These are phyloP conservation scores for Acanthochlamys bracteata DNA, from an alignment of 106 monocot genomes.

Conservation along the genomic window DNA sequence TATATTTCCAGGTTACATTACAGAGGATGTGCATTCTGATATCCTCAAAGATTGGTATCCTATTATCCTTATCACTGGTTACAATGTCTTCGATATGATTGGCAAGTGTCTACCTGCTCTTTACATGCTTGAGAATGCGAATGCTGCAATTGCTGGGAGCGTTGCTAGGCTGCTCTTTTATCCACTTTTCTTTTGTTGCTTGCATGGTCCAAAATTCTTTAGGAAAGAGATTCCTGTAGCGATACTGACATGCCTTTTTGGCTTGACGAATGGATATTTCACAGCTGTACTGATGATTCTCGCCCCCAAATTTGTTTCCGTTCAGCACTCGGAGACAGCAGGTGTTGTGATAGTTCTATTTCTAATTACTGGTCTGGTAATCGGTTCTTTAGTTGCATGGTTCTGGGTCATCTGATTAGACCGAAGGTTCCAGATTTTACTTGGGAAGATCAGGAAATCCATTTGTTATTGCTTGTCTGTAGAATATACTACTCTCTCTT, in stretches of 20 bases:
- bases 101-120: slow-evolving; percentile 9
- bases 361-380: slow-evolving; percentile 1
- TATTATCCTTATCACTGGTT: slow-evolving; percentile 8
- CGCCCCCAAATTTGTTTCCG: slow-evolving; percentile 5
- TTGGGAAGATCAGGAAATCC: no score
- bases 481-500: no score
- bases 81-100: slow-evolving; percentile 11
- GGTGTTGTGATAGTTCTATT: slow-evolving; percentile 9
- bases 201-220: slow-evolving; percentile 7
- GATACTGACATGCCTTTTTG: slow-evolving; percentile 7
- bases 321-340: slow-evolving; percentile 10
- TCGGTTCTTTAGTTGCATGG: slow-evolving; percentile 8
- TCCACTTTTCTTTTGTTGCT: slow-evolving; percentile 11
- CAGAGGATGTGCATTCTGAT: slow-evolving; percentile 13
- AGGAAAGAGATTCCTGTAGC: slow-evolving; percentile 7
- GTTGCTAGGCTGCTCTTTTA: slow-evolving; percentile 11
- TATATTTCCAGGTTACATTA: slow-evolving; percentile 14
- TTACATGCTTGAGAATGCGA: slow-evolving; percentile 8
- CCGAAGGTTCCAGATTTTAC: background rate
- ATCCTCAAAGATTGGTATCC: slow-evolving; percentile 11
- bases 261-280: slow-evolving; percentile 10
- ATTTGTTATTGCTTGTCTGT: no score
- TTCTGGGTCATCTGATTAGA: slow-evolving; percentile 9
- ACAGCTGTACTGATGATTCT: slow-evolving; percentile 7
- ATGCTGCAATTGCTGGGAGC: slow-evolving; percentile 5